Evolutionary conservation across 2,329 filamentous ascomycete genomes (phyloP).

Genomic region (Aspergillus pseudoviridinutans): DNA sequence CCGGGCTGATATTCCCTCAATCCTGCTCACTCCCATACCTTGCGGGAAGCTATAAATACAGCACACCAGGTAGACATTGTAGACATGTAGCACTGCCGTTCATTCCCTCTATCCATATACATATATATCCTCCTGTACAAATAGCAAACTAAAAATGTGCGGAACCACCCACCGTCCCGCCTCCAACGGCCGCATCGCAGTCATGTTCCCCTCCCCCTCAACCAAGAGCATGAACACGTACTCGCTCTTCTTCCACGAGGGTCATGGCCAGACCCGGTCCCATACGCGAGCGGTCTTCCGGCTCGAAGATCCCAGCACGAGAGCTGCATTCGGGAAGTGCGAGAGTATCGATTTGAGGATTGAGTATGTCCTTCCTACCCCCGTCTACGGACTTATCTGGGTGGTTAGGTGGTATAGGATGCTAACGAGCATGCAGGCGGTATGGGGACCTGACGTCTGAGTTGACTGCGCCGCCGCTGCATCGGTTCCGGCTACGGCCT

Average conservation of each 20-base stretch:
- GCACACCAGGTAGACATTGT: neutral
- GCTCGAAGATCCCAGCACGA: constrained; percentile 19
- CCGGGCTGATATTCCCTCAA: neutral
- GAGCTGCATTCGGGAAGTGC: constrained; percentile 16
- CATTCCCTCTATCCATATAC: too few species aligned
- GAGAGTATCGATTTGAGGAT: constrained; percentile 27
- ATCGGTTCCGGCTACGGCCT: constrained; percentile 22
- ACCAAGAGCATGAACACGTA: constrained; percentile 21
- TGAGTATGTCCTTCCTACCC: constrained; percentile 22
- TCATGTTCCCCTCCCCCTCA: constrained; percentile 26
- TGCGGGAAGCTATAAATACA: neutral
- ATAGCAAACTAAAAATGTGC: constrained; percentile 45
- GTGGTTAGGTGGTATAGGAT: neutral
- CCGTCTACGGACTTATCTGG: neutral
- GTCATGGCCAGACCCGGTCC: neutral
- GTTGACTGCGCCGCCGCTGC: constrained; percentile 15
- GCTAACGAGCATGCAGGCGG: constrained; percentile 11
- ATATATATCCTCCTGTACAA: too few species aligned
- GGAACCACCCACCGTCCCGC: constrained; percentile 46
- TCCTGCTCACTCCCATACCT: neutral
- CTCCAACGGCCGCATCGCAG: constrained; percentile 33
- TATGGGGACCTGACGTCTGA: constrained; percentile 24
- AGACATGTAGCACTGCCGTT: neutral
- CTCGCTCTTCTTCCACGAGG: constrained; percentile 28
- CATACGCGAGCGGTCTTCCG: constrained; percentile 24